A percentile compares a stretch with the other conserved stretches of the same genome.
phyloP scores from a whole-genome alignment of 768 basidiomycete genomes.

The Daedalea quercina region DNA sequence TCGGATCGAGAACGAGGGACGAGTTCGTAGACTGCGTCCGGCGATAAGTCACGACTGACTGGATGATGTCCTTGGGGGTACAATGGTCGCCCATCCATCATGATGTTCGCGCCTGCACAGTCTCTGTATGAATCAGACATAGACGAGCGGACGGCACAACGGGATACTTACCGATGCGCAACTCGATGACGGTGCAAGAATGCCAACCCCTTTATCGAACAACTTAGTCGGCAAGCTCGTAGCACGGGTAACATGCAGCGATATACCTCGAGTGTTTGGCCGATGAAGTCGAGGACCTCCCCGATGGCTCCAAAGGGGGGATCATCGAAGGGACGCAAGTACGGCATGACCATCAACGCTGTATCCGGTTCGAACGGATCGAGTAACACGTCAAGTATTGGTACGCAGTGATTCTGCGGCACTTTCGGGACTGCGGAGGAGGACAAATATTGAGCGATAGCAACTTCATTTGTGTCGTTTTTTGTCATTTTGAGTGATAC shows the following conservation, averaged over 20 bases:
- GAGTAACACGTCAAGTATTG: constrained; percentile 13
- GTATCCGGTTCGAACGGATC: constrained; percentile 6
- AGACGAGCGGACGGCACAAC: background rate
- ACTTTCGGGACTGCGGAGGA: background rate
- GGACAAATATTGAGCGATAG: constrained; percentile 11
- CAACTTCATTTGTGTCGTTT: constrained; percentile 3
- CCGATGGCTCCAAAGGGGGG: constrained; percentile 13
- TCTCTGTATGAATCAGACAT: constrained; percentile 13
- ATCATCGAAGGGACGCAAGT: constrained; percentile 13
- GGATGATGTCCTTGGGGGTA: constrained; percentile 20
- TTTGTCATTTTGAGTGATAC: constrained; percentile 12
- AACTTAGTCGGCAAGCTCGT: background rate
- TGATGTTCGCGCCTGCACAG: constrained; percentile 13
- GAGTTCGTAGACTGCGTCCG: background rate
- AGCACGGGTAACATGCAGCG: background rate
- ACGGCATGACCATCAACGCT: constrained; percentile 15
- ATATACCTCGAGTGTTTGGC: constrained; percentile 16
- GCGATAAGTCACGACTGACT: background rate
- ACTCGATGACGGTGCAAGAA: constrained; percentile 16
- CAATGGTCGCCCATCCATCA: constrained; percentile 15
- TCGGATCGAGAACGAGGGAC: background rate
- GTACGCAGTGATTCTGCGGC: constrained; percentile 19
- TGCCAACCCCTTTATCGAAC: constrained; percentile 8
- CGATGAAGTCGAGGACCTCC: constrained; percentile 14
- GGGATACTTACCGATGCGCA: constrained; percentile 13